Base-by-base conservation (phyloP, 495 filamentous ascomycete species). In the Penicillium silybi region DNA sequence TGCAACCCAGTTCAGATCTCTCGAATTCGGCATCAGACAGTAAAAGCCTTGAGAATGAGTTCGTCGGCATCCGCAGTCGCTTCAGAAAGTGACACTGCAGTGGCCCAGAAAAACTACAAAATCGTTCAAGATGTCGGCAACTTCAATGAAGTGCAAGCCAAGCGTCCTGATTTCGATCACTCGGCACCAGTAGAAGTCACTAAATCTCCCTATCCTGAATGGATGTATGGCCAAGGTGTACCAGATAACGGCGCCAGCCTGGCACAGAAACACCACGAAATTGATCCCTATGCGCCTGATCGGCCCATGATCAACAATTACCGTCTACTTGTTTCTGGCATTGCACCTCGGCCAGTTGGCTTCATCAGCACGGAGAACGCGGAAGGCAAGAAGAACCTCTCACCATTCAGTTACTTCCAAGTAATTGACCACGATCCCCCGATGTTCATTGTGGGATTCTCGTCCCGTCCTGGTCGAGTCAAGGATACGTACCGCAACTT, bases 401-500 rank as follows among this genome's bases (percentile, higher is more conserved):
- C 90, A 0, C 90, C 90, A 0, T 95, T 90, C 71, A 83, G 78
- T 53, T 95, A 91, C 71, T 89, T 88, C 67, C 80, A 87, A 45
- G 63, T 95, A 8, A 76, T 95, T 47, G 83, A 85, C 57, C 87
- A 91, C 61, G 91, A 96, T 67, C 91, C 91, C 3, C 91, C 91
- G 2, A 77, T 93, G 42, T 93, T 96, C 72, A 80, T 79, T 20
- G 66, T 96, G 6, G 89, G 91, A 3, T 87, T 89, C 63, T 76
- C 79, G 0, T 73, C 74, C 3, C 70, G 77, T 10, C 72, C 79
- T 6, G 72, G 72, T 0, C 67, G 69, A 1, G 70, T 72, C 9
- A 95, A 95, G 63, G 91, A 96, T 62, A 84, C 83, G 8, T 75
- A 88, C 43, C 68, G 69, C 51, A 92, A 95, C 64, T 68, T 96